phyloP scores from a whole-genome alignment of 345 rosid species.

The Balakata baccata region DNA sequence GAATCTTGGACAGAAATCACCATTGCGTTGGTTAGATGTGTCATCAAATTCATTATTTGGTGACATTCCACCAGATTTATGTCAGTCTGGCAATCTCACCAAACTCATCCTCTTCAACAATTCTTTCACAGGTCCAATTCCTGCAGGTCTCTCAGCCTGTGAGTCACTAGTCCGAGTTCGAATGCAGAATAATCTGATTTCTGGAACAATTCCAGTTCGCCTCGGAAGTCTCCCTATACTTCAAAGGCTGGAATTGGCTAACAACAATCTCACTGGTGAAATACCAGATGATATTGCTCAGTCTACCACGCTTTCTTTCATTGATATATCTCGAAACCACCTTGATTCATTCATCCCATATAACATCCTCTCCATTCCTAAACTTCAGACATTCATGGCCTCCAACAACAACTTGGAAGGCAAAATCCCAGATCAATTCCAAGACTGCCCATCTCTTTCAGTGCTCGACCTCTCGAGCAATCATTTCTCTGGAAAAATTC shows the following conservation, averaged over 20 bases:
- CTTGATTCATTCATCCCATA: conserved; percentile 68
- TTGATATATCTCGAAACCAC: conserved; percentile 67
- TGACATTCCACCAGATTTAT: conserved; percentile 57
- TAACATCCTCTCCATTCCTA: conserved; percentile 59
- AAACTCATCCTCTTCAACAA: conserved; percentile 91
- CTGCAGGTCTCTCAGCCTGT: conserved; percentile 54
- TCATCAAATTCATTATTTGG: conserved; percentile 82
- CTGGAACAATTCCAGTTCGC: conserved; percentile 63
- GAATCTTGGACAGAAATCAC: conserved; percentile 70
- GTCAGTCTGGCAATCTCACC: conserved; percentile 69
- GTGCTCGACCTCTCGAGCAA: conserved; percentile 80
- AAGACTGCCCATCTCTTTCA: conserved; percentile 67
- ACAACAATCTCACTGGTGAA: conserved; percentile 70
- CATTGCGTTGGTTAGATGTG: conserved; percentile 73
- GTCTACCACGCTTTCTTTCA: conserved; percentile 73
- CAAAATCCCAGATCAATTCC: conserved; percentile 66
- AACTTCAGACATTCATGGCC: conserved; percentile 68
- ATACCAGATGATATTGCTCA: conserved; percentile 61
- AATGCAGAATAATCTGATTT: conserved; percentile 61
- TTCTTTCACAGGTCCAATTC: conserved; percentile 67
- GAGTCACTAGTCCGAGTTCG: conserved; percentile 69
- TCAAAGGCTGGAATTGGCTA: conserved; percentile 77
- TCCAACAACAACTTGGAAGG: conserved; percentile 68
- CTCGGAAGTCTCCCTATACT: conserved; percentile 62
- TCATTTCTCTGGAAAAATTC: conserved; percentile 58